Percentiles rank a stretch among this genome's conserved stretches.
Conservation (phyloP, 129 eudicot genomes). For the Lonicera japonica region DNA sequence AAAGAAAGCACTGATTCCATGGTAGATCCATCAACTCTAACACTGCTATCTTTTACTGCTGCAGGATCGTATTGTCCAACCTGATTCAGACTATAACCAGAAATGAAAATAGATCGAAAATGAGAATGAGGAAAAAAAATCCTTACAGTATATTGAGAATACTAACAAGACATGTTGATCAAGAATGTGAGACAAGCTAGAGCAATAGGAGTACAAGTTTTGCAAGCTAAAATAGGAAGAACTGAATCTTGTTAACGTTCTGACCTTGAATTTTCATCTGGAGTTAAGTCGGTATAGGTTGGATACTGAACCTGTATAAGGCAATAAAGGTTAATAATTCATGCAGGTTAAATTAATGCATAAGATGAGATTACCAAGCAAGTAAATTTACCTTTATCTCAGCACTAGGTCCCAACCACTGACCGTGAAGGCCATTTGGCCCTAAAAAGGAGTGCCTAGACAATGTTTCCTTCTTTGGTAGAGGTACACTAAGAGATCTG, state of each 20-base stretch:
- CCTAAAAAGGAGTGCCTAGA: constrained; percentile 94
- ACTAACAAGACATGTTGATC: neutral
- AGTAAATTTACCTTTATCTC: constrained; percentile 55
- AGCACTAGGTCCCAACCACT: constrained; percentile 64
- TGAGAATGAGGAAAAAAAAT: neutral
- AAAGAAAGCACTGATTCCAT: constrained; percentile 86
- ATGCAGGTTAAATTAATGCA: constrained; percentile 1
- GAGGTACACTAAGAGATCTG: constrained; percentile 73
- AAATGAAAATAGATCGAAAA: constrained; percentile 6
- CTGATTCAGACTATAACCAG: constrained; percentile 49
- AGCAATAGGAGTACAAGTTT: constrained; percentile 2
- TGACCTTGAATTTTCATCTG: constrained; percentile 59
- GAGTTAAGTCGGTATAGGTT: constrained; percentile 40
- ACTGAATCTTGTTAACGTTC: constrained; percentile 2
- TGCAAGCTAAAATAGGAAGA: neutral
- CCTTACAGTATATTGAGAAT: too few relatives aligned
- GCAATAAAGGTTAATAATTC: constrained; percentile 7
- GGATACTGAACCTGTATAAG: constrained; percentile 78
- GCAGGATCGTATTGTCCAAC: constrained; percentile 32
- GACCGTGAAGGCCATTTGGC: constrained; percentile 75
- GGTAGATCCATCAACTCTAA: constrained; percentile 44
- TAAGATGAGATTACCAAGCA: constrained; percentile 10
- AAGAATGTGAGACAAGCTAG: neutral
- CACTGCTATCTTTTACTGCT: constrained; percentile 35
- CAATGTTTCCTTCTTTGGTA: constrained; percentile 86